phyloP scores from a whole-genome alignment of 768 basidiomycete genomes.

The Coprinellus aureogranulatus region DNA sequence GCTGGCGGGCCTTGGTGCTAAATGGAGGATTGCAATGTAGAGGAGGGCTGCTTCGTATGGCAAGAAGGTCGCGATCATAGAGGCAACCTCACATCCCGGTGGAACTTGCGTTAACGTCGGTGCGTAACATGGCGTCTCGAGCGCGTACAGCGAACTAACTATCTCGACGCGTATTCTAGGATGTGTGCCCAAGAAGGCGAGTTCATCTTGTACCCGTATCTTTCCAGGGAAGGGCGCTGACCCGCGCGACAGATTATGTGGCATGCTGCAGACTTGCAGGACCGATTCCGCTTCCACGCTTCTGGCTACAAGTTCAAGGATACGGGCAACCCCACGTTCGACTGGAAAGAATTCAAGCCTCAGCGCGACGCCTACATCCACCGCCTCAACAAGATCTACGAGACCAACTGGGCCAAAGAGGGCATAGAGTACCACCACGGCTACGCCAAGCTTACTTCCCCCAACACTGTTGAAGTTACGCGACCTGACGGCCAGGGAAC shows the following conservation, averaged over 20 bases:
- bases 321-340: slow-evolving; percentile 59
- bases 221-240: slow-evolving; percentile 3
- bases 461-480: slow-evolving; percentile 71
- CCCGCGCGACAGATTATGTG: slow-evolving; percentile 79
- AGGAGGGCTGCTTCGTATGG: slow-evolving; percentile 90
- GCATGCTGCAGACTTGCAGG: slow-evolving; percentile 89
- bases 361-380: slow-evolving; percentile 96
- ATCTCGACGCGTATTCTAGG: slow-evolving; percentile 40
- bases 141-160: background rate
- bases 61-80: slow-evolving; percentile 89
- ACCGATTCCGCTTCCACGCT: slow-evolving; percentile 75
- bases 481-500: slow-evolving; percentile 57
- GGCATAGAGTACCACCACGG: slow-evolving; percentile 86
- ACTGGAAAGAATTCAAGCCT: slow-evolving; percentile 89
- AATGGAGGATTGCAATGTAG: slow-evolving; percentile 34
- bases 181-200: slow-evolving; percentile 95
- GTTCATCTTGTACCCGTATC: slow-evolving; percentile 10
- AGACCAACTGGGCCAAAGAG: slow-evolving; percentile 82
- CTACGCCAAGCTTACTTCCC: slow-evolving; percentile 66
- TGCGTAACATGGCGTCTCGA: slow-evolving; percentile 34
- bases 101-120: slow-evolving; percentile 99
- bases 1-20: background rate
- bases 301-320: slow-evolving; percentile 73
- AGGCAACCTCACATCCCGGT: slow-evolving; percentile 70
- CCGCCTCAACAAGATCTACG: slow-evolving; percentile 87